A percentile compares a stretch with the other conserved stretches of the same genome.
Conservation (phyloP, 2,329 filamentous ascomycete species). For the Calonectria hawksworthii region DNA sequence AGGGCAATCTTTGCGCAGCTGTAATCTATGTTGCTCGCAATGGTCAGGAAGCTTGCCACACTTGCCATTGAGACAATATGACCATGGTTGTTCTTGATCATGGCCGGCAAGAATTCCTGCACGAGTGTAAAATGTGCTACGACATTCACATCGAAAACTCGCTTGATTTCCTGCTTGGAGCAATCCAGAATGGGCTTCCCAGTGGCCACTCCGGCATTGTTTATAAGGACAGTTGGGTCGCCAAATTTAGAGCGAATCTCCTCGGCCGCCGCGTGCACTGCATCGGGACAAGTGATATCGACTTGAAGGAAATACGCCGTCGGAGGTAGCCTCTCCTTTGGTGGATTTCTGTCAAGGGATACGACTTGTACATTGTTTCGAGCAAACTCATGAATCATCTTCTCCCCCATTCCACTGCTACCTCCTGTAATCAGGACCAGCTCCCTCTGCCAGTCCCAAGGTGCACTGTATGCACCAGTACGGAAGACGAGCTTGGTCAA, state of each 20-base stretch:
- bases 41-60: slow-evolving; percentile 68
- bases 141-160: slow-evolving; percentile 72
- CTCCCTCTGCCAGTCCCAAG: slow-evolving; percentile 18
- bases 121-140: slow-evolving; percentile 73
- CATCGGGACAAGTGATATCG: slow-evolving; percentile 26
- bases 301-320: slow-evolving; percentile 22
- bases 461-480: not conserved
- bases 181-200: slow-evolving; percentile 11
- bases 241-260: slow-evolving; percentile 26
- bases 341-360: slow-evolving; percentile 18
- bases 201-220: slow-evolving; percentile 29
- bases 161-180: slow-evolving; percentile 5
- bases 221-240: slow-evolving; percentile 32
- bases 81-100: slow-evolving; percentile 73
- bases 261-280: slow-evolving; percentile 14
- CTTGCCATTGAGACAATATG: slow-evolving; percentile 78
- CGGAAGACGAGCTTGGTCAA: not conserved
- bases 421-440: slow-evolving; percentile 25
- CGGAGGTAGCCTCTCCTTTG: not conserved
- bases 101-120: slow-evolving; percentile 73
- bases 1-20: slow-evolving; percentile 72
- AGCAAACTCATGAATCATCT: slow-evolving; percentile 18
- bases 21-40: slow-evolving; percentile 75
- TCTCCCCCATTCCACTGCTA: slow-evolving; percentile 23
- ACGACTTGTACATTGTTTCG: slow-evolving; percentile 20